These are phyloP conservation scores for Lepiota subincarnata DNA, from an alignment of 768 basidiomycete genomes.

Conservation along the genomic window DNA sequence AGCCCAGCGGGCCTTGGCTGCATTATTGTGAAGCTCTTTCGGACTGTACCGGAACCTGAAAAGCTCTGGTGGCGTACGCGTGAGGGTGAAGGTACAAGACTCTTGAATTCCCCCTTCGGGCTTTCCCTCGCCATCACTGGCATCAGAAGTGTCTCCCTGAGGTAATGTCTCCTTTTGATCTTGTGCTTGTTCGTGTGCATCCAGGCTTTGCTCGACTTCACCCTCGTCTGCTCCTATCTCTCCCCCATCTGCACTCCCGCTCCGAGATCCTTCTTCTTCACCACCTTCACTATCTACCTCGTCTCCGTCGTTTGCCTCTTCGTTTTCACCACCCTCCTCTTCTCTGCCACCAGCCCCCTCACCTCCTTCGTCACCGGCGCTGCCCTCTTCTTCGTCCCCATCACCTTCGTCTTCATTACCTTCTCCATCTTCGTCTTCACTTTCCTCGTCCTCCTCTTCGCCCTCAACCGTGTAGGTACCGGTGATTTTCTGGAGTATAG, in stretches of 20 bases:
- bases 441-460: conserved; percentile 8
- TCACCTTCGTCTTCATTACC: too few species aligned
- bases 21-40: conserved; percentile 24
- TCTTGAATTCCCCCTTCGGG: conserved; percentile 4
- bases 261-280: too few species aligned
- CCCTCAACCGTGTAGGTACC: conserved; percentile 16
- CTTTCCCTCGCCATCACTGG: neutral
- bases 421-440: neutral
- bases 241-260: neutral
- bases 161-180: neutral
- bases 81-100: conserved; percentile 21
- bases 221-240: neutral
- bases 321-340: neutral
- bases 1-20: conserved; percentile 28
- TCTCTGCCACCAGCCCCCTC: neutral
- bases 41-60: conserved; percentile 26
- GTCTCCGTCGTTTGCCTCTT: neutral
- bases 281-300: neutral
- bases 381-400: conserved; percentile 7
- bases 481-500: conserved; percentile 15
- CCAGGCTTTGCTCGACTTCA: neutral
- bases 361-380: neutral
- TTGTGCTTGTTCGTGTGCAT: neutral
- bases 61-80: conserved; percentile 26
- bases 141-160: too few species aligned